Conservation (phyloP, 768 basidiomycete genomes). For the Fomitopsis serialis region DNA sequence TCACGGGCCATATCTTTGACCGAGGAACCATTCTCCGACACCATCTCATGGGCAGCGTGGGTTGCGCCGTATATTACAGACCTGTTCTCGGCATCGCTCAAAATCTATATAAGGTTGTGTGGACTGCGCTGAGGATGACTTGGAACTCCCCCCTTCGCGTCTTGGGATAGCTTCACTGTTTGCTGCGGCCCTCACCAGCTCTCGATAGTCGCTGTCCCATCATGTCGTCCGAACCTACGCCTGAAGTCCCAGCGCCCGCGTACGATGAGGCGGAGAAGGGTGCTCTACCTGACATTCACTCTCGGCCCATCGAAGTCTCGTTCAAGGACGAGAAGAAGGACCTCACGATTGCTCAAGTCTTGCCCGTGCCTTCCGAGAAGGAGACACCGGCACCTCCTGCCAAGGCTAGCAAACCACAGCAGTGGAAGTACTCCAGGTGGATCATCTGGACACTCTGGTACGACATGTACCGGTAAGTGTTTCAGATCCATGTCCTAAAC, state of each 20-base stretch:
- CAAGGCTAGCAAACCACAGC: not conserved
- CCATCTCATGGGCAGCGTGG: not conserved
- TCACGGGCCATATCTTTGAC: not conserved
- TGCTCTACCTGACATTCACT: constrained; percentile 36
- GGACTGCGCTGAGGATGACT: not conserved
- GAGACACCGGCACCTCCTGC: constrained; percentile 29
- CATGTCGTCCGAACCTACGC: constrained; percentile 17
- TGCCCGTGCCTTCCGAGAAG: constrained; percentile 29
- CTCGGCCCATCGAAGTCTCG: constrained; percentile 20
- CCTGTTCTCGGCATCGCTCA: not conserved
- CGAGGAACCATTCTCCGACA: not conserved
- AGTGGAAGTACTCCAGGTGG: not conserved
- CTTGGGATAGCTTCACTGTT: not conserved
- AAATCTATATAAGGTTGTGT: not conserved
- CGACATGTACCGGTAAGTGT: not conserved
- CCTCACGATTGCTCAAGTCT: constrained; percentile 22
- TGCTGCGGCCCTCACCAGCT: constrained; percentile 1
- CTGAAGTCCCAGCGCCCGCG: constrained; percentile 29
- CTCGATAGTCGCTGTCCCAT: not conserved
- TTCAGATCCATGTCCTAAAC: not conserved
- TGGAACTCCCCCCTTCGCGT: not conserved
- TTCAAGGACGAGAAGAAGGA: constrained; percentile 37
- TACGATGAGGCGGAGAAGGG: constrained; percentile 58
- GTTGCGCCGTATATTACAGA: not conserved
- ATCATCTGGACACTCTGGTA: not conserved